phyloP scores from a whole-genome alignment of 768 basidiomycete species.

The Termitomyces sp. region DNA sequence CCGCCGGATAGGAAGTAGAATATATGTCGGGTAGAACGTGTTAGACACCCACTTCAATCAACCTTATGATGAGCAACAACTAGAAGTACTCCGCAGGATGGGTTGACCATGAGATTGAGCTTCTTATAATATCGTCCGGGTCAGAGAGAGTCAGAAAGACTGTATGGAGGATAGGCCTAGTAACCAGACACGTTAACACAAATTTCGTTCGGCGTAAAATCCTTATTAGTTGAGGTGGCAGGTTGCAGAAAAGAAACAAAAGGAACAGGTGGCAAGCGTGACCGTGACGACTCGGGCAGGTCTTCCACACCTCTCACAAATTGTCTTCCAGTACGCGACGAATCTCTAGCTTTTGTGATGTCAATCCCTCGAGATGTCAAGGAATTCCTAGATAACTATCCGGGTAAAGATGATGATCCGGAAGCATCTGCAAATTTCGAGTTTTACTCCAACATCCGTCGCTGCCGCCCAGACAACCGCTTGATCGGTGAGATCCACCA shows the following conservation, averaged over 20 bases:
- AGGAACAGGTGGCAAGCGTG: neutral
- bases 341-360: conserved; percentile 18
- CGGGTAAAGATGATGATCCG: conserved; percentile 33
- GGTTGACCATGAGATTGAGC: no score
- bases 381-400: conserved; percentile 53
- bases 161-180: no score
- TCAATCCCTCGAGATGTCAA: conserved; percentile 49
- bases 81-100: neutral
- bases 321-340: neutral
- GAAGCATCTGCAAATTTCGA: conserved; percentile 40
- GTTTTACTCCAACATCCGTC: conserved; percentile 54
- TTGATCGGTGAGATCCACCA: conserved; percentile 59
- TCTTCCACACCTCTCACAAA: neutral
- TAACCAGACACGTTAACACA: no score
- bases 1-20: neutral
- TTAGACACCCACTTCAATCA: neutral
- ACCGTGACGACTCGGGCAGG: neutral
- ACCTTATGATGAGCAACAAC: neutral
- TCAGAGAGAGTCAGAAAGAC: no score
- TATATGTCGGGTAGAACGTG: neutral
- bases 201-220: no score
- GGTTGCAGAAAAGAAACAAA: neutral
- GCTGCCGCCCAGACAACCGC: conserved; percentile 56
- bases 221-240: no score
- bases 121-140: no score